A percentile compares a stretch with the other conserved stretches of the same genome.
phyloP scores from a whole-genome alignment of 2,329 filamentous ascomycete genomes.

The Amylocarpus encephaloides region DNA sequence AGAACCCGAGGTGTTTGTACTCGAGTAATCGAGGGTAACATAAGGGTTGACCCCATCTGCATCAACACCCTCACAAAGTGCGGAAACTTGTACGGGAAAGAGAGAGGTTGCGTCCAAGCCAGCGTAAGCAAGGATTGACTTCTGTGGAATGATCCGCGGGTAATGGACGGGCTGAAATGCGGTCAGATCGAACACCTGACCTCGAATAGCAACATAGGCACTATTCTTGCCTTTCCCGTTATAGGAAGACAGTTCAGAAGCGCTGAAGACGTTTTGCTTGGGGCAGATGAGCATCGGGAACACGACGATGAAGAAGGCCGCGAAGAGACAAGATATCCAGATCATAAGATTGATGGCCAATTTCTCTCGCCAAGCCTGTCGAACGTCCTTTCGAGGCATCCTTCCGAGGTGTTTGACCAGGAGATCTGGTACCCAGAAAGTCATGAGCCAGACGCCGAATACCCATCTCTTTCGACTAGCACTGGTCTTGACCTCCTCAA shows the following conservation, averaged over 20 bases:
- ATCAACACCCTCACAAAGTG: slow-evolving; percentile 73
- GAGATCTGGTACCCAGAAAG: slow-evolving; percentile 84
- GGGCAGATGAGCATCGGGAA: slow-evolving; percentile 89
- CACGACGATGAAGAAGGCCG: slow-evolving; percentile 82
- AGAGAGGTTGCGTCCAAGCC: slow-evolving; percentile 80
- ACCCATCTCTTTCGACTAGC: slow-evolving; percentile 86
- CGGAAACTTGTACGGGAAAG: slow-evolving; percentile 91
- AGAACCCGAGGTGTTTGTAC: slow-evolving; percentile 65
- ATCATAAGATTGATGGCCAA: slow-evolving; percentile 96
- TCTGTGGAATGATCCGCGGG: slow-evolving; percentile 52
- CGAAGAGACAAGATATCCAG: slow-evolving; percentile 73
- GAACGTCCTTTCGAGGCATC: slow-evolving; percentile 88
- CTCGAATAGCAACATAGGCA: slow-evolving; percentile 77
- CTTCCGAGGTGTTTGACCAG: slow-evolving; percentile 68
- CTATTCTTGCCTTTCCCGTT: slow-evolving; percentile 60
- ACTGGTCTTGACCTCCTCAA: slow-evolving; percentile 76
- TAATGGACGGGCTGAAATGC: slow-evolving; percentile 73
- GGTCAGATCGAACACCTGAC: slow-evolving; percentile 78
- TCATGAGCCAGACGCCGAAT: slow-evolving; percentile 73
- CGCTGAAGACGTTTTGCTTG: slow-evolving; percentile 79
- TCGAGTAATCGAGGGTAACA: slow-evolving; percentile 80
- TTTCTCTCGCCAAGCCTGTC: slow-evolving; percentile 96
- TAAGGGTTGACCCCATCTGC: slow-evolving; percentile 53
- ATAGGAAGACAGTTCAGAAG: slow-evolving; percentile 65
- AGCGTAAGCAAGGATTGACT: slow-evolving; percentile 69